Conservation (phyloP, 352 stramenopile species). For the Pythium insidiosum region DNA sequence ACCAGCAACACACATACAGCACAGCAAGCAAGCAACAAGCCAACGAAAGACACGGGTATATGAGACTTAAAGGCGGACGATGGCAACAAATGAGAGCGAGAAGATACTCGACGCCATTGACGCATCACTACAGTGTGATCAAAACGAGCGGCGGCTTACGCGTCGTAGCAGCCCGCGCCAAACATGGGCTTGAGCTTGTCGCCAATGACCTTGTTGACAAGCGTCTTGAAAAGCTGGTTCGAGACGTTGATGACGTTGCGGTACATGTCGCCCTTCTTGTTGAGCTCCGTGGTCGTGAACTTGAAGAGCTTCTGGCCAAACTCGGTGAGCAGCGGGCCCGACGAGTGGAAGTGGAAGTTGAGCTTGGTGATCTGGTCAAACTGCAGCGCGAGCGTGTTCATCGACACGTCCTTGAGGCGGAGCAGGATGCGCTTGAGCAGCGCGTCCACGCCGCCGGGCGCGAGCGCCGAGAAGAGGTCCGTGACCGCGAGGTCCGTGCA, state of each 20-base stretch:
- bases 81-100: too few species aligned
- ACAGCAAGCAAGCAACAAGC: too few species aligned
- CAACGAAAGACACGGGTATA: too few species aligned
- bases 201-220: conserved; percentile 41
- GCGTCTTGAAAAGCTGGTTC: conserved; percentile 30
- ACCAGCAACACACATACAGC: too few species aligned
- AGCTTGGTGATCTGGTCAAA: conserved; percentile 48
- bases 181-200: conserved; percentile 28
- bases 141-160: too few species aligned
- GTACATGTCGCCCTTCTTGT: conserved; percentile 63
- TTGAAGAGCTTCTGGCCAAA: conserved; percentile 36
- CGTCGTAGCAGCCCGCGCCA: conserved; percentile 37
- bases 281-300: conserved; percentile 40
- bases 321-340: conserved; percentile 27
- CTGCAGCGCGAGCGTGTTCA: conserved; percentile 23
- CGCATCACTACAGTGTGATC: too few species aligned
- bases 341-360: conserved; percentile 35
- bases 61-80: too few species aligned
- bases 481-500: conserved; percentile 43
- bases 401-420: conserved; percentile 22
- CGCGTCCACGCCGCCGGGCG: conserved; percentile 21
- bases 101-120: too few species aligned
- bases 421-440: conserved; percentile 21
- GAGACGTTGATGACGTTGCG: conserved; percentile 28
- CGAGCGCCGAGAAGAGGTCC: conserved; percentile 26